Evolutionary conservation across 2,329 filamentous ascomycete genomes (phyloP), one percentile per base, ranked within the genome.

Genomic region (Seiridium cupressi): DNA sequence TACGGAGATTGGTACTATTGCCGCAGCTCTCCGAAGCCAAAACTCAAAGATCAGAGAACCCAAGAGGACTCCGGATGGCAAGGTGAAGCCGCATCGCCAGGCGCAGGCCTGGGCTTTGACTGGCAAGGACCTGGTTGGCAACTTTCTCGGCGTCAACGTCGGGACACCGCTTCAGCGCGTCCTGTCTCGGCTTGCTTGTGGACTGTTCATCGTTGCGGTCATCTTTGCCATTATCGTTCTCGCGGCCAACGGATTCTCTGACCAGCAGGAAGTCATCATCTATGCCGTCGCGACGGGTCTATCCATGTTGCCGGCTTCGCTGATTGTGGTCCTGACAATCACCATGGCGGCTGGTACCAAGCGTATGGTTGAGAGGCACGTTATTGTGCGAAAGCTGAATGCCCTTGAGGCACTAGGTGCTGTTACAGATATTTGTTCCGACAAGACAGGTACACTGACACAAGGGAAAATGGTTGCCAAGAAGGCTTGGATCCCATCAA

Each of bases 141-240:
- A 81, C 44, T 89, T 91, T 68, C 77, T 91, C 7, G 88, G 89
- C 56, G 81, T 90, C 61, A 88, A 84, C 58, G 82, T 89, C 10
- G 89, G 89, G 51, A 91, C 89, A 9, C 89, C 89, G 3, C 78
- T 91, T 18, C 87, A 90, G 71, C 82, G 83, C 65, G 90, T 89
- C 68, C 78, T 91, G 13, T 89, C 87, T 53, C 84, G 85, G 70
- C 80, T 91, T 55, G 89, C 89, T 31, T 78, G 90, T 18, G 71
- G 89, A 2, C 81, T 91, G 1, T 90, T 91, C 68, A 80, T 78
- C 36, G 82, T 89, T 56, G 89, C 89, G 2, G 83, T 91, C 10
- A 67, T 91, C 34, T 89, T 88, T 62, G 88, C 88, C 7, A 83
- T 91, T 64, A 85, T 91, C 65, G 88, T 90, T 44, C 81, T 90